Conservation (phyloP, 306 rosid genomes). For the Quercus bicolor region DNA sequence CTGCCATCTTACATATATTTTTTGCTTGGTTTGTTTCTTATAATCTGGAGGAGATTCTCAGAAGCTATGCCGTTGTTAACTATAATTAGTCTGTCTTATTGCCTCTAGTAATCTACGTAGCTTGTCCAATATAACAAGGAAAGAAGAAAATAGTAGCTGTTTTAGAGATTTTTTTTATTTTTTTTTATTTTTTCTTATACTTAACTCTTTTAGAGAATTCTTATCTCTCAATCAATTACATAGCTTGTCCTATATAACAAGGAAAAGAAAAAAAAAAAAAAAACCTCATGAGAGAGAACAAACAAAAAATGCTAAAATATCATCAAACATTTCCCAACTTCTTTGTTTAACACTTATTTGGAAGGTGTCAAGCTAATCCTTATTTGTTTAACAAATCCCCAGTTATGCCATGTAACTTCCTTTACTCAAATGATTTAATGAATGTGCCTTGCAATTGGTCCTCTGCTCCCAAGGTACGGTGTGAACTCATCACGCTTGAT, state of each 20-base stretch:
- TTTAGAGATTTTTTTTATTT: not conserved
- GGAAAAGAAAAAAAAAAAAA: not conserved
- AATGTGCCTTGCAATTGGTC: not conserved
- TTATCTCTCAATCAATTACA: no score
- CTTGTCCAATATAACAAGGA: no score
- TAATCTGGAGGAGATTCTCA: not conserved
- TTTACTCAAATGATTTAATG: not conserved
- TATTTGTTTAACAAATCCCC: not conserved
- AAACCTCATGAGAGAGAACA: not conserved
- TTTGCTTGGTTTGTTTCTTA: not conserved
- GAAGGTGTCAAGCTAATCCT: not conserved
- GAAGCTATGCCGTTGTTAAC: not conserved
- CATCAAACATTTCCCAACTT: not conserved
- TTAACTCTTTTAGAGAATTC: no score
- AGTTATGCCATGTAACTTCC: not conserved
- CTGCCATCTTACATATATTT: not conserved
- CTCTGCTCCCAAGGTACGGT: not conserved
- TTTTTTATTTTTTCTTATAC: no score
- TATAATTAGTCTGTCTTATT: not conserved
- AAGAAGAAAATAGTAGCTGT: not conserved
- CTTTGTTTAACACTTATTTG: not conserved
- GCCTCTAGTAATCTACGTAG: not conserved
- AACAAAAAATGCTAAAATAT: not conserved
- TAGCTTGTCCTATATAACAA: not conserved
- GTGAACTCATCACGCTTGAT: not conserved